phyloP scores from a whole-genome alignment of 257 asterid species.

The Lycium barbarum region DNA sequence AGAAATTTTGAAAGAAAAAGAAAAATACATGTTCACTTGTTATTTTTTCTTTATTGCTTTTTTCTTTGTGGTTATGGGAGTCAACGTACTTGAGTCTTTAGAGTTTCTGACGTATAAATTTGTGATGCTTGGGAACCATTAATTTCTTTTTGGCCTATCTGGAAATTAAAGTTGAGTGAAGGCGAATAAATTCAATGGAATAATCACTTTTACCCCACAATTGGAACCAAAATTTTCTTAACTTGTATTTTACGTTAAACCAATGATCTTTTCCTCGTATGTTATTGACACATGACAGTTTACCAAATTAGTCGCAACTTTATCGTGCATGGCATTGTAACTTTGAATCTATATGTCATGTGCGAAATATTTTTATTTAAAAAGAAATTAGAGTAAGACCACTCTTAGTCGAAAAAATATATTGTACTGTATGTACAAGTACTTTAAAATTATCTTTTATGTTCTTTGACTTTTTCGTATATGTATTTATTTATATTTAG shows the following conservation, averaged over 20 bases:
- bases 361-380: neutral
- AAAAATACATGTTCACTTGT: too few species aligned
- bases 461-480: too few species aligned
- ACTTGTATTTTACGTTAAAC: slow-evolving; percentile 17
- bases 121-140: neutral
- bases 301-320: neutral
- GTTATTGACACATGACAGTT: neutral
- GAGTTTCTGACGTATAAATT: neutral
- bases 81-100: neutral
- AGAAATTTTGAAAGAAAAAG: too few species aligned
- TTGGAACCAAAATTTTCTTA: neutral
- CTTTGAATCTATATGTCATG: neutral
- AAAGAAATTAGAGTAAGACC: neutral
- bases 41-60: too few species aligned
- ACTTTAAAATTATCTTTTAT: too few species aligned
- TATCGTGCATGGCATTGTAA: neutral
- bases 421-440: too few species aligned
- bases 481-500: too few species aligned
- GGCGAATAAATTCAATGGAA: neutral
- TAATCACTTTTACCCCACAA: slow-evolving; percentile 16
- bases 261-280: neutral
- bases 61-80: neutral
- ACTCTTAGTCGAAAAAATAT: too few species aligned
- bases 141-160: neutral
- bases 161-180: neutral